These are phyloP conservation scores for Beauveria australis DNA, from an alignment of 2,329 filamentous ascomycete genomes.

Conservation along the genomic window DNA sequence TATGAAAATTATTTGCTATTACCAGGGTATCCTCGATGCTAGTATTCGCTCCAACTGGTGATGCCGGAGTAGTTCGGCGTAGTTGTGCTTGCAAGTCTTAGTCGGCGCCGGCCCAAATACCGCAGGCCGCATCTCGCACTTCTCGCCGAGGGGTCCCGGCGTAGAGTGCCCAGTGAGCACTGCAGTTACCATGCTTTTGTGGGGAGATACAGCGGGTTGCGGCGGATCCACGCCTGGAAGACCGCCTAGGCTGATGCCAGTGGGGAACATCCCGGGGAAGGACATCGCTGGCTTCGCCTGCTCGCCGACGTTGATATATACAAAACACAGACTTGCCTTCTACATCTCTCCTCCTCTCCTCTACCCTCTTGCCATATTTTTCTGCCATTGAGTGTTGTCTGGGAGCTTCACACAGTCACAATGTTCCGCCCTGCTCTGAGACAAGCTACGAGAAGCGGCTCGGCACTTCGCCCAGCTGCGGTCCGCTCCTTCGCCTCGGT, in stretches of 20 bases:
- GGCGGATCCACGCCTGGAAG: conserved; percentile 4
- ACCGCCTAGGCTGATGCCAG: neutral
- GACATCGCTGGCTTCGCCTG: neutral
- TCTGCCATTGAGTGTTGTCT: neutral
- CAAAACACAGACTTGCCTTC: neutral
- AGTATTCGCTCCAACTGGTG: neutral
- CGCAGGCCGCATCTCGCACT: neutral
- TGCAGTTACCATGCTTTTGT: neutral
- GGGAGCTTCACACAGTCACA: neutral
- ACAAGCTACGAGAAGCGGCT: conserved; percentile 13
- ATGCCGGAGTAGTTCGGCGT: conserved; percentile 7
- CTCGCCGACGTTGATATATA: conserved; percentile 1
- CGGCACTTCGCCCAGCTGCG: conserved; percentile 10
- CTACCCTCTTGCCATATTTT: neutral
- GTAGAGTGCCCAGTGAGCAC: neutral
- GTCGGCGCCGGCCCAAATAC: neutral
- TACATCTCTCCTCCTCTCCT: neutral
- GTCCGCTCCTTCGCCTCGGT: conserved; percentile 29
- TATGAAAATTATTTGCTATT: neutral
- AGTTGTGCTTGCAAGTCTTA: neutral
- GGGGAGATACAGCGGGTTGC: conserved; percentile 1
- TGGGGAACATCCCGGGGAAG: conserved; percentile 6
- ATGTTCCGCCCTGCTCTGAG: conserved; percentile 16
- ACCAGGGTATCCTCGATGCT: neutral
- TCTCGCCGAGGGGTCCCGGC: conserved; percentile 4